Evolutionary conservation across 768 basidiomycete genomes (phyloP).

Genomic region (Lactarius deliciosus): DNA sequence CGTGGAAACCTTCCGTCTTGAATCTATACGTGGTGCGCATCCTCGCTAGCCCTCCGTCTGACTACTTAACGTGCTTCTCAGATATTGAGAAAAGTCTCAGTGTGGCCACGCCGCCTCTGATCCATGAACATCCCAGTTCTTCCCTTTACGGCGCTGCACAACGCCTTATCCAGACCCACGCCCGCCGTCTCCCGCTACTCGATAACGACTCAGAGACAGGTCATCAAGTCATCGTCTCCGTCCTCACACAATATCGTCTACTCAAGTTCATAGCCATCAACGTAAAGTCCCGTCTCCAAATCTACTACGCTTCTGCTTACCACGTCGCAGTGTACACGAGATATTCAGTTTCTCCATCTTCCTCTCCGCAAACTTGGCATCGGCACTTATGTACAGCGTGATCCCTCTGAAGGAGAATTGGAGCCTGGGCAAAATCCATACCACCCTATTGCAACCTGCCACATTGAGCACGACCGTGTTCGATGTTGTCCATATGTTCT

Average conservation of each 20-base stretch:
- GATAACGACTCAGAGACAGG: slow-evolving; percentile 92
- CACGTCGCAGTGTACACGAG: slow-evolving; percentile 70
- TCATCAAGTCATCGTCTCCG: slow-evolving; percentile 93
- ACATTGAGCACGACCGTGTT: slow-evolving; percentile 90
- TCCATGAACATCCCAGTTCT: slow-evolving; percentile 83
- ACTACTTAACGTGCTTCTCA: slow-evolving; percentile 37
- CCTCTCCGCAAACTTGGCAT: slow-evolving; percentile 86
- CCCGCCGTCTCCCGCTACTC: slow-evolving; percentile 89
- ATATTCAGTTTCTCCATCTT: slow-evolving; percentile 77
- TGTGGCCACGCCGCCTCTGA: slow-evolving; percentile 88
- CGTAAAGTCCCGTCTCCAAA: slow-evolving; percentile 47
- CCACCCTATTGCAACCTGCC: slow-evolving; percentile 89
- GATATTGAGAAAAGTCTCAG: slow-evolving; percentile 93
- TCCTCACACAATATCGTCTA: slow-evolving; percentile 95
- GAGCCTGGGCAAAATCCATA: slow-evolving; percentile 67
- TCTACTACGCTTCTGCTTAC: slow-evolving; percentile 10
- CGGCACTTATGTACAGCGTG: slow-evolving; percentile 77
- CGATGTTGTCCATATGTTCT: slow-evolving; percentile 99
- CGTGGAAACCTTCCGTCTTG: slow-evolving; percentile 89
- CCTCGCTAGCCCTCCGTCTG: slow-evolving; percentile 10
- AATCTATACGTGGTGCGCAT: slow-evolving; percentile 78
- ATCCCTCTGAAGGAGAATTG: slow-evolving; percentile 47
- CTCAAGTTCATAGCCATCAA: slow-evolving; percentile 99
- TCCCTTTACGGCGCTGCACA: slow-evolving; percentile 89
- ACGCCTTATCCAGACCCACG: slow-evolving; percentile 91